Evolutionary conservation across 2,329 filamentous ascomycete species (phyloP).

Genomic region (Fusarium floridanum): DNA sequence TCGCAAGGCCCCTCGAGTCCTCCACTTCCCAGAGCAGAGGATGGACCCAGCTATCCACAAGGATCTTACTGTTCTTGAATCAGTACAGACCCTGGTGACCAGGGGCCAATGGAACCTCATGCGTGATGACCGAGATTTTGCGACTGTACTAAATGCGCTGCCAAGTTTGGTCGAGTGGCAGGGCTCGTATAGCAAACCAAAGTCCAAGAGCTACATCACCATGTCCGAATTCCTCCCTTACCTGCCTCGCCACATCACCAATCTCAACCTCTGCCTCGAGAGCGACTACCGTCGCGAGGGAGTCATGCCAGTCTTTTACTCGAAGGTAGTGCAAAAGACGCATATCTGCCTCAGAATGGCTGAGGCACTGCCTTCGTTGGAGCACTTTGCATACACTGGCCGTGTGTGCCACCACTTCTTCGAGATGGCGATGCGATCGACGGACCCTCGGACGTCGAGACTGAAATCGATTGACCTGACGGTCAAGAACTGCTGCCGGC

Average conservation of each 20-base stretch:
- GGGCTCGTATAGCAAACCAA: slow-evolving; percentile 77
- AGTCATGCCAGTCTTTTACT: slow-evolving; percentile 70
- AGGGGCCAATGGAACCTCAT: slow-evolving; percentile 85
- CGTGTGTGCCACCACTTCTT: slow-evolving; percentile 79
- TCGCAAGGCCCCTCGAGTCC: slow-evolving; percentile 78
- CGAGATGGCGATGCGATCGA: slow-evolving; percentile 64
- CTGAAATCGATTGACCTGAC: slow-evolving; percentile 78
- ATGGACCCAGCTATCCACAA: slow-evolving; percentile 44
- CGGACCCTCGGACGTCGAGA: slow-evolving; percentile 61
- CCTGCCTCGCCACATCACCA: slow-evolving; percentile 69
- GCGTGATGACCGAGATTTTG: slow-evolving; percentile 72
- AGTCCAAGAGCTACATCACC: slow-evolving; percentile 79
- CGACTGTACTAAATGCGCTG: slow-evolving; percentile 70
- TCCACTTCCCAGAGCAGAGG: slow-evolving; percentile 49
- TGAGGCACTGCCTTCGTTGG: slow-evolving; percentile 69
- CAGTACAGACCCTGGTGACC: slow-evolving; percentile 76
- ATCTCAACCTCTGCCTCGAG: slow-evolving; percentile 77
- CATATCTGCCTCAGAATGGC: slow-evolving; percentile 77
- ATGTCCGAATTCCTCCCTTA: slow-evolving; percentile 73
- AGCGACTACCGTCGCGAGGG: slow-evolving; percentile 77
- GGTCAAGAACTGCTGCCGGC: slow-evolving; percentile 80
- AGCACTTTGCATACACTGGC: slow-evolving; percentile 79
- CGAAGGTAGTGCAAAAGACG: slow-evolving; percentile 68
- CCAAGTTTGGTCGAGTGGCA: slow-evolving; percentile 75
- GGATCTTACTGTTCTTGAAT: slow-evolving; percentile 61